Base-by-base conservation (phyloP, 169 alveolate genomes). In the Toxoplasma gondii region DNA sequence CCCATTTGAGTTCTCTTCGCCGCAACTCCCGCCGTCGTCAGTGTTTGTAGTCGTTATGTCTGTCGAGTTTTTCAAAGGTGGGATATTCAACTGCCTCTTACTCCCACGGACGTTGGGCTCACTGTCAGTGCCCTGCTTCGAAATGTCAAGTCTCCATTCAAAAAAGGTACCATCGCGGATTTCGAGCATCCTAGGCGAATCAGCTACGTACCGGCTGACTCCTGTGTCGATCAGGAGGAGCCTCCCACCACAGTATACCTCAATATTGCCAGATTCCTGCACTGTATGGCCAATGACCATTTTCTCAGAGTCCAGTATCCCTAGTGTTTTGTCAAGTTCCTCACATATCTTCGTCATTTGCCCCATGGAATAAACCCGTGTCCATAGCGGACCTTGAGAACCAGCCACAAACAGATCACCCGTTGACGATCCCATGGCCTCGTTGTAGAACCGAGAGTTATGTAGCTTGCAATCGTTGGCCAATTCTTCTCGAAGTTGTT, bases 231-330 rank as follows among this genome's bases (percentile, higher is more conserved):
- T 87, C 34, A 83, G 53, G 49, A 91, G 12, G 39, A 95, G 94
- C 34, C 38, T 74, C 12, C 93, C 91, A 67, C 91, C 93, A 38
- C 96, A 95, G 83, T 82, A 90, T 44, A 90, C 29, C 82, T 91
- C 93, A 67, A 95, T 91, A 38, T 92, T 88, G 58, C 91, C 88
- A 31, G 91, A 80, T 67, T 90, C 88, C 91, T 93, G 96, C 41
- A 95, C 93, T 49, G 96, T 95, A 54, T 95, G 96, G n/a, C 96
- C 96, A 43, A 95, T 88, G 44, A 95, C 95, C 96, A 95, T 93
- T 58, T 94, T 86, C 41, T 83, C 78, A 83, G 88, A 86, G 17
- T 91, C 94, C 78, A 95, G 87, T 31, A 34, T 43, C 67, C 39
- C 39, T 9, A 95, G 86, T 19, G 95, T 91, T 82, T 81, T 82